phyloP scores from a whole-genome alignment of 116 monocot species.

The Phalaenopsis hybrid region DNA sequence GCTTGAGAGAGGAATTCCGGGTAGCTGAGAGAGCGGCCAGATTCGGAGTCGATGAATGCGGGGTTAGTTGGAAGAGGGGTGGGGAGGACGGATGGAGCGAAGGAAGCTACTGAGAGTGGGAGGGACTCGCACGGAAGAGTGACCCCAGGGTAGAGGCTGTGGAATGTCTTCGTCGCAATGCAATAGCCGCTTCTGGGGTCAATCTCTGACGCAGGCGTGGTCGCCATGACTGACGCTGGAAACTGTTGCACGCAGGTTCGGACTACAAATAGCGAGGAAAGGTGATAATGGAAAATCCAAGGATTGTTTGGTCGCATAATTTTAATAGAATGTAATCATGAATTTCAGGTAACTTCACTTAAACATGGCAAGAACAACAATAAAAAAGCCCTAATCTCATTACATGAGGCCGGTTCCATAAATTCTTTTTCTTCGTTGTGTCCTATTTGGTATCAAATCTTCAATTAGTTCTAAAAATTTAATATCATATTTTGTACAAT shows the following conservation, averaged over 20 bases:
- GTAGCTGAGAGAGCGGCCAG: conserved; percentile 34
- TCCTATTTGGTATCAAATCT: no score
- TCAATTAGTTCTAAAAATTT: no score
- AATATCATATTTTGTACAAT: no score
- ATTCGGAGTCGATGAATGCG: conserved; percentile 35
- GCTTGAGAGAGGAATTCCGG: conserved; percentile 23
- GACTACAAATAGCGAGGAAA: no score
- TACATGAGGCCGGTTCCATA: no score
- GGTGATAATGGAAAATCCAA: no score
- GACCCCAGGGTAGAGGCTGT: conserved; percentile 22
- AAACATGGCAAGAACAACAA: no score
- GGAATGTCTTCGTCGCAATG: conserved; percentile 26
- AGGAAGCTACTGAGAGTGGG: conserved; percentile 29
- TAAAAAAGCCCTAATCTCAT: no score
- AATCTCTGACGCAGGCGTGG: neutral
- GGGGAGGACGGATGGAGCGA: conserved; percentile 36
- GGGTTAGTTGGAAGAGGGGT: conserved; percentile 28
- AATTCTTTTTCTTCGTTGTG: no score
- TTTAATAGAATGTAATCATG: no score
- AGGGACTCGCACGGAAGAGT: conserved; percentile 28
- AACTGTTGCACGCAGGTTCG: neutral
- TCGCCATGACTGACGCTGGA: neutral
- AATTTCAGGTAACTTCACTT: no score
- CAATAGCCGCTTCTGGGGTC: conserved; percentile 38
- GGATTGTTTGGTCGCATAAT: no score